Evolutionary conservation across 2,329 filamentous ascomycete species (phyloP), one percentile per base, ranked within the genome.

Genomic region (Plenodomus biglobosus): DNA sequence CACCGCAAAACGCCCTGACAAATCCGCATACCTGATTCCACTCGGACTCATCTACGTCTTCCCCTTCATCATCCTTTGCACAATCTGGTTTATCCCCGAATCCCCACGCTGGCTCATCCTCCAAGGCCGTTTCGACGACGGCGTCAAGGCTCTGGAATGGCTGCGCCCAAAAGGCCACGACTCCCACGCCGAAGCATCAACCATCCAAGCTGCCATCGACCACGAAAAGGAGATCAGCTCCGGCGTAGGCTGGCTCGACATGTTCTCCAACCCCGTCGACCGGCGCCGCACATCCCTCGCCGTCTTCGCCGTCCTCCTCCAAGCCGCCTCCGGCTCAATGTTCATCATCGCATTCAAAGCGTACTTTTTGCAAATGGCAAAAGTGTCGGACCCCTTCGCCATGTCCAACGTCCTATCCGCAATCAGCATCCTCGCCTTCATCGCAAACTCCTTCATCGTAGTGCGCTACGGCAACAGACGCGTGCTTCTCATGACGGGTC

Each of bases 321-420:
- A 73, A 52, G 69, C 69, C 44, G 64, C 69, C 6, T 71, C 68
- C 1, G 71, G 70, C 1, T 58, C 68, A 32, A 72, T 72, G 69
- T 72, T 71, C 53, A 69, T 72, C 37, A 58, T 62, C 22, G 66
- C 64, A 38, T 69, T 63, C 51, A 68, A 67, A 58, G 83, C 80
- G 1, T 84, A 84, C 64, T 84, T 84, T 72, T 81, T 84, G 61
- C 75, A 79, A 57, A 83, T 83, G 77, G 80, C 81, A 30, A 73
- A 77, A 38, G 78, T 84, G 3, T 73, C 77, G 27, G 74, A 79
- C 40, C 75, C 80, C 8, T 84, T 84, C 60, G 76, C 78, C 57
- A 83, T 83, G 66, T 72, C 76, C 13, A 82, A 81, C 59, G 80
- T 83, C 38, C 73, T 83, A 13, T 77, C 72, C 22, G 76, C 75